Base-by-base conservation (phyloP, 176 grass and related monocot species). In the Hyparrhenia diplandra region DNA sequence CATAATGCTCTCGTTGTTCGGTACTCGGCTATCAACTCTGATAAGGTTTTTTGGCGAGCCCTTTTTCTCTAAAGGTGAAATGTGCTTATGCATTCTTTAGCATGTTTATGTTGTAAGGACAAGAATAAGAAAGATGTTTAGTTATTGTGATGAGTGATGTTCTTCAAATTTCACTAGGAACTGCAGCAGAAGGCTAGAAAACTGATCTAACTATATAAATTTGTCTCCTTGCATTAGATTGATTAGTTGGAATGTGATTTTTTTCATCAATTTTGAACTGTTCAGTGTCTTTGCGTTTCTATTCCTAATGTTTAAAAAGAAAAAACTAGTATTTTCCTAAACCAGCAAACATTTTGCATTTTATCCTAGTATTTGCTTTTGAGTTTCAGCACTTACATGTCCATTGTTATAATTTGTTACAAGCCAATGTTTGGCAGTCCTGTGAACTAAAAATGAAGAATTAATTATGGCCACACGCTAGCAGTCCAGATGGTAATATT, bases 101-200 rank as follows among this genome's bases (percentile, higher is more conserved):
- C 71, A 34, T 72, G 16, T 61, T 64, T 79, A 71, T 71, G 28
- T 42, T 71, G 8, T 24, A 84, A 74, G 23, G 5, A 60, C 32
- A 74, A 74, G 17, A 3, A 61, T 43, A 74, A 32, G 32, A 40
- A 39, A 61, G 57, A 3, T 68, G 46, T 80, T 78, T 39, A 49
- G 37, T 39, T 52, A 10, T 37, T 10, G 14, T 88, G 29, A 63
- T 49, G 8, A 4, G 21, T 88, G 29, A 42, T 12, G 7, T 70
- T 76, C 10, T 11, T 36, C 13, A 30, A 63, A 23, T 29, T 71
- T 72, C 45, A 4, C 20, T 18, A 8, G 23, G 16, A 34, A 34
- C 29, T 41, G 34, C 29, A 52, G 29, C 35, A 63, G 30, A 73
- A 52, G 21, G 1, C 23, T 28, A 68, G 20, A 24, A 10, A 52